Evolutionary conservation across 441 rosid genomes (phyloP).

Genomic region (Raphanus hybrid): DNA sequence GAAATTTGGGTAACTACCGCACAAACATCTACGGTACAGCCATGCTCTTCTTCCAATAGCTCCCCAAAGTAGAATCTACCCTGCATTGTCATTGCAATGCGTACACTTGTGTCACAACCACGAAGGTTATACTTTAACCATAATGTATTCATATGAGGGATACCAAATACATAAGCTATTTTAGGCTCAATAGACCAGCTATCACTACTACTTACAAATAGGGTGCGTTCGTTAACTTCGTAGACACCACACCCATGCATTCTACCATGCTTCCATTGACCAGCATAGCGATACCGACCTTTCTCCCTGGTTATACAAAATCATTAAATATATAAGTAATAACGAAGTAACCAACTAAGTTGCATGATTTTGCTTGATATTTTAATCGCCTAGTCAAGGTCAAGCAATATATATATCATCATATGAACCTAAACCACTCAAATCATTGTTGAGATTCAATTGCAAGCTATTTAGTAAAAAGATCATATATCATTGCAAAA

Average conservation of each 20-base stretch:
- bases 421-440: constrained; percentile 16
- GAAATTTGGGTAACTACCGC: constrained; percentile 56
- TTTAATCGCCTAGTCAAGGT: constrained; percentile 3
- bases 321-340: constrained; percentile 10
- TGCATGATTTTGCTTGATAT: background rate
- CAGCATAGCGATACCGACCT: constrained; percentile 93
- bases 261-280: constrained; percentile 94
- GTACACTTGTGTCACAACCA: constrained; percentile 4
- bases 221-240: constrained; percentile 70
- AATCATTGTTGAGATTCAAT: background rate
- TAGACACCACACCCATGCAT: constrained; percentile 96
- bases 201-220: constrained; percentile 56
- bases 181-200: constrained; percentile 15
- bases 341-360: background rate
- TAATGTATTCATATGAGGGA: background rate
- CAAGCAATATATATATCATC: constrained; percentile 20
- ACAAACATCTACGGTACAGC: constrained; percentile 69
- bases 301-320: constrained; percentile 63
- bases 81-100: constrained; percentile 50
- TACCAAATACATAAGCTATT: constrained; percentile 9
- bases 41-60: constrained; percentile 61
- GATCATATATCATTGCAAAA: constrained; percentile 25
- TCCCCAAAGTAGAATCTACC: constrained; percentile 97
- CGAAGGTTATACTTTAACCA: constrained; percentile 5
- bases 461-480: constrained; percentile 15